Percentiles rank a stretch among this genome's conserved stretches.
Evolutionary conservation across 345 rosid genomes (phyloP).

Genomic region (Psidium friedrichsthalianum): DNA sequence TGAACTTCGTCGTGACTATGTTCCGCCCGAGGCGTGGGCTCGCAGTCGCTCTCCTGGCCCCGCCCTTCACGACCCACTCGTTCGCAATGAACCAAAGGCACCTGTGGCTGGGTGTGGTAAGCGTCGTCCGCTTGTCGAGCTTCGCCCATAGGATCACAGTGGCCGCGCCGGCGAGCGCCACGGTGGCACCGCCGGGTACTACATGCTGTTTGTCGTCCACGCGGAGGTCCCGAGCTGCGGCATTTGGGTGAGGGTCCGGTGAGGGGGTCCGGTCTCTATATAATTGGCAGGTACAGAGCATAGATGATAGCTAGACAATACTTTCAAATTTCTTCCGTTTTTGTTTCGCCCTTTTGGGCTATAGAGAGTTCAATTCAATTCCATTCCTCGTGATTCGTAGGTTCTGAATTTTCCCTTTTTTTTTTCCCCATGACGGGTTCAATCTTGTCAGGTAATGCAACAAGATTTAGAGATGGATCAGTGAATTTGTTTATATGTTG

Average conservation of each 20-base stretch:
- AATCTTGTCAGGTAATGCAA: neutral
- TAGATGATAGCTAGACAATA: neutral
- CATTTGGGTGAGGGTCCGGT: conserved; percentile 42
- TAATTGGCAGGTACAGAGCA: neutral
- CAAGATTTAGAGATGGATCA: neutral
- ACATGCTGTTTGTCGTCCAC: conserved; percentile 61
- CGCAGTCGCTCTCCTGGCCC: conserved; percentile 32
- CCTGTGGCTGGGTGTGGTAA: conserved; percentile 29
- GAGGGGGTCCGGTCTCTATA: neutral
- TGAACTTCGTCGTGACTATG: conserved; percentile 26
- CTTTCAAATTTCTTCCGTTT: neutral
- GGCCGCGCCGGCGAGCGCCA: conserved; percentile 23
- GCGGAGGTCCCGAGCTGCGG: conserved; percentile 48
- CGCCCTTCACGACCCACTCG: conserved; percentile 70
- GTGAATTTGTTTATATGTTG: neutral
- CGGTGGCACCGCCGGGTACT: conserved; percentile 64
- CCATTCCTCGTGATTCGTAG: neutral
- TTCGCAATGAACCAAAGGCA: conserved; percentile 63
- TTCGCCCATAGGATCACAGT: conserved; percentile 33
- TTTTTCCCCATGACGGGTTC: neutral
- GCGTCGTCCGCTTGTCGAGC: conserved; percentile 24
- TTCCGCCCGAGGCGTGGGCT: conserved; percentile 6
- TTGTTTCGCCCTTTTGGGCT: neutral
- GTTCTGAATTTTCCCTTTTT: neutral
- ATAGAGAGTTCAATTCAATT: neutral